Base-by-base conservation (phyloP, 2,329 filamentous ascomycete genomes). In the Colletotrichum cordylinicola region DNA sequence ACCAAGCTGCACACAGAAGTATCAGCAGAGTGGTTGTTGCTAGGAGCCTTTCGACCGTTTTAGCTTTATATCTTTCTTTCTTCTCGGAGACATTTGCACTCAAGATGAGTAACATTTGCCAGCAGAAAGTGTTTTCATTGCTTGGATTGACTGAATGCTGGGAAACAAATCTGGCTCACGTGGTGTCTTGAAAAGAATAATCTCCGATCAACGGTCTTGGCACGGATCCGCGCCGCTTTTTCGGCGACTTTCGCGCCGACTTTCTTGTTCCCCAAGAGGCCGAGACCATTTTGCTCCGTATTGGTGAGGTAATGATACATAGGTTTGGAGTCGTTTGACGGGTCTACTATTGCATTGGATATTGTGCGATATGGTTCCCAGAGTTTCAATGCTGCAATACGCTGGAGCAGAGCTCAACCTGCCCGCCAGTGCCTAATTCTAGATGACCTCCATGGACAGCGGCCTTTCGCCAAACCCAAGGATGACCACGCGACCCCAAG, bases 171-270 rank as follows among this genome's bases (percentile, higher is more conserved):
- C n/a, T 52, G n/a, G 43, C 43, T 52, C 21, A 52, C n/a, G 18
- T 52, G 43, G 21, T n/a, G 4, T 21, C 1, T 13, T 13, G 43
- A 8, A 21, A 4, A n/a, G 4, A 2, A 4, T 4, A 15, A 10
- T 1, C 13, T 12, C 31, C 16, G n/a, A 66, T 8, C 9, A 35
- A n/a, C 8, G n/a, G 10, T n/a, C 43, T 35, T 37, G 43, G 48
- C 43, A 4, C 35, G 8, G 61, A 13, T 0, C 1, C 16, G 2
- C 24, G 37, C 21, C 24, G 37, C 39, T 4, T 52, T 52, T 52
- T 24, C 62, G 62, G 39, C n/a, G 62, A 66, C 62, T 66, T 66
- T 52, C n/a, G 52, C 62, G 62, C 62, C 27, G 62, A 66, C 62
- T 52, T 66, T 16, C n/a, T 21, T 21, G 12, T 48, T 5, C 39